phyloP scores from a whole-genome alignment of 2,329 filamentous ascomycete species.

The Orbilia javanica region DNA sequence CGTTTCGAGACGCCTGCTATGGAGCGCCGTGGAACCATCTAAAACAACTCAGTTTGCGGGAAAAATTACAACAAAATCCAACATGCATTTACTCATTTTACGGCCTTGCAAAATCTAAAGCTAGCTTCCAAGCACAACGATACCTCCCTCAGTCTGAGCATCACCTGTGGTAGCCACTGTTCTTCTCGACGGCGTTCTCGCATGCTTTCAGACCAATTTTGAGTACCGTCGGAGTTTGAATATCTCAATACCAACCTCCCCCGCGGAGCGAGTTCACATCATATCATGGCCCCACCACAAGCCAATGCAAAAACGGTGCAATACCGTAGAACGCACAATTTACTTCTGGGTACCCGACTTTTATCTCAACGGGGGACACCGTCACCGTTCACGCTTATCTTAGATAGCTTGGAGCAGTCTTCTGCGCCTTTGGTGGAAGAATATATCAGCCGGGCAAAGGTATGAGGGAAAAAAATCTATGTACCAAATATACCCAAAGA shows the following conservation, averaged over 20 bases:
- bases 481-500: background rate
- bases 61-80: conserved; percentile 54
- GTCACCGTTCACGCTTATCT: conserved; percentile 86
- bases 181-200: background rate
- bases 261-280: background rate
- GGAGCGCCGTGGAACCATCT: background rate
- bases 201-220: background rate
- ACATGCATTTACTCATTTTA: conserved; percentile 13
- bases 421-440: conserved; percentile 78
- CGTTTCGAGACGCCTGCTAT: background rate
- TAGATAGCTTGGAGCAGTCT: conserved; percentile 87
- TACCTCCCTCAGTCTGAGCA: background rate
- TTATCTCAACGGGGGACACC: conserved; percentile 81
- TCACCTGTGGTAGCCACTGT: background rate
- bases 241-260: background rate
- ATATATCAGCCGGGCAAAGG: conserved; percentile 81
- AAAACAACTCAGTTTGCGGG: conserved; percentile 31
- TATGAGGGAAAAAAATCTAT: conserved; percentile 64
- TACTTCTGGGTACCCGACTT: conserved; percentile 84
- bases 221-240: background rate
- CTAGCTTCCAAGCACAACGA: background rate
- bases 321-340: conserved; percentile 84
- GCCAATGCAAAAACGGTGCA: conserved; percentile 58
- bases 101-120: background rate
- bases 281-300: conserved; percentile 49